phyloP scores from a whole-genome alignment of 495 filamentous ascomycete species.

The Rhizodiscina lignyota region DNA sequence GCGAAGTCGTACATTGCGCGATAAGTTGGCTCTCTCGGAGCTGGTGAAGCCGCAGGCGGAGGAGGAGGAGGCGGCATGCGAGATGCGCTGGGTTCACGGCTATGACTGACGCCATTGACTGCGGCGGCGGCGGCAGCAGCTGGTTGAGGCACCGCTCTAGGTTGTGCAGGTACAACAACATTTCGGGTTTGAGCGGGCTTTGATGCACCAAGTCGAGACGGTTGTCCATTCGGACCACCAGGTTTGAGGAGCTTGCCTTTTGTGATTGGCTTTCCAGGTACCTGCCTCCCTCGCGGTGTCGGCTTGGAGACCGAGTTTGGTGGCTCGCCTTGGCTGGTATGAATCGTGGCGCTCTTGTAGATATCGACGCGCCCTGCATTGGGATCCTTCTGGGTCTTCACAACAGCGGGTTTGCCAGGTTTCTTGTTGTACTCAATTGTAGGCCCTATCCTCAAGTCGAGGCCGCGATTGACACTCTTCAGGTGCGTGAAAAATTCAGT shows the following conservation, averaged over 20 bases:
- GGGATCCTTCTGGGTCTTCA: slow-evolving; percentile 84
- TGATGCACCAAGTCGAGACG: slow-evolving; percentile 43
- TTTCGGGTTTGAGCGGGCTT: slow-evolving; percentile 27
- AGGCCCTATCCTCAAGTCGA: slow-evolving; percentile 67
- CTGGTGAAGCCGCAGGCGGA: slow-evolving; percentile 45
- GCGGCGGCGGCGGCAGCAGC: slow-evolving; percentile 32
- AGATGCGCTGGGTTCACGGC: slow-evolving; percentile 35
- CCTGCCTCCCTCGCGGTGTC: slow-evolving; percentile 68
- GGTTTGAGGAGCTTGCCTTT: slow-evolving; percentile 77
- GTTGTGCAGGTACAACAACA: background rate
- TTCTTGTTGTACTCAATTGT: slow-evolving; percentile 96
- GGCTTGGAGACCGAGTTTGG: slow-evolving; percentile 68
- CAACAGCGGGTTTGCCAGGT: slow-evolving; percentile 70
- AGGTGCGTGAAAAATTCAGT: slow-evolving; percentile 94
- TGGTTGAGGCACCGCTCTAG: slow-evolving; percentile 26
- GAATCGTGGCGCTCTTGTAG: slow-evolving; percentile 88
- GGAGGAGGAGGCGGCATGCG: slow-evolving; percentile 60
- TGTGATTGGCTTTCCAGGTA: slow-evolving; percentile 79
- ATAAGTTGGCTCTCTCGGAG: slow-evolving; percentile 56
- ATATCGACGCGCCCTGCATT: slow-evolving; percentile 50
- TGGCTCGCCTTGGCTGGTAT: slow-evolving; percentile 71
- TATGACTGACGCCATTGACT: slow-evolving; percentile 27
- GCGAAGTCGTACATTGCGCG: slow-evolving; percentile 79
- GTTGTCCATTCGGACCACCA: slow-evolving; percentile 69
- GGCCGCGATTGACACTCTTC: slow-evolving; percentile 52